Percentiles rank a stretch among this genome's conserved stretches.
Evolutionary conservation across 2,329 filamentous ascomycete species (phyloP).

Genomic region (Ophiosphaerella herpotricha): DNA sequence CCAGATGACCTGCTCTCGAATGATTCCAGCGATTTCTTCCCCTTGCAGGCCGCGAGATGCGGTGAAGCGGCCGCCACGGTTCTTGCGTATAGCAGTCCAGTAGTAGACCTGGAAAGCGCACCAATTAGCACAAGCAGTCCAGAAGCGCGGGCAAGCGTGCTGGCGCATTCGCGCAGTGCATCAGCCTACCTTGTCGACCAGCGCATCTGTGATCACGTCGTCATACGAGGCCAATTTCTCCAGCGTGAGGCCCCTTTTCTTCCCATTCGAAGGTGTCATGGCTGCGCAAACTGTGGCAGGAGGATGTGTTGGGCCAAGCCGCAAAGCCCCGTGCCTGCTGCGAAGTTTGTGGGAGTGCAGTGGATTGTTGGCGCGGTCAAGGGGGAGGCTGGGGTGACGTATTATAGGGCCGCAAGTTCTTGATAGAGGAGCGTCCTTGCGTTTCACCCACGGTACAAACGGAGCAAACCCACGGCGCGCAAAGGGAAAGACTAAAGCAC

Average conservation of each 20-base stretch:
- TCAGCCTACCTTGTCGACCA: conserved; percentile 84
- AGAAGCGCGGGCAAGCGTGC: conserved; percentile 10
- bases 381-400: conserved; percentile 38
- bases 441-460: conserved; percentile 19
- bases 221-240: conserved; percentile 91
- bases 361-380: conserved; percentile 1
- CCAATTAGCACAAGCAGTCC: conserved; percentile 17
- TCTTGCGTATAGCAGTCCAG: conserved; percentile 96
- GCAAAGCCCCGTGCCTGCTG: conserved; percentile 4
- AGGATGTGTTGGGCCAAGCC: background rate
- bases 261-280: conserved; percentile 52
- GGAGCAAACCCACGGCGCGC: conserved; percentile 8
- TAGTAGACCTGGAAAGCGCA: conserved; percentile 73
- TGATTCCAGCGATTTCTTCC: conserved; percentile 63
- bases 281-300: conserved; percentile 14
- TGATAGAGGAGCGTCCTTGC: conserved; percentile 17
- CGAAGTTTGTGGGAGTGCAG: conserved; percentile 1
- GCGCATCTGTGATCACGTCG: conserved; percentile 91
- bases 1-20: conserved; percentile 71
- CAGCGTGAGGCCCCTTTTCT: conserved; percentile 77
- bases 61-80: conserved; percentile 81
- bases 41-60: conserved; percentile 77
- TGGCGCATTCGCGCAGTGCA: conserved; percentile 3
- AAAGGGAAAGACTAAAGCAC: conserved; percentile 23
- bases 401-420: conserved; percentile 2